A percentile compares a stretch with the other conserved stretches of the same genome.
phyloP scores from a whole-genome alignment of 2,329 filamentous ascomycete species.

The Colletotrichum agaves region DNA sequence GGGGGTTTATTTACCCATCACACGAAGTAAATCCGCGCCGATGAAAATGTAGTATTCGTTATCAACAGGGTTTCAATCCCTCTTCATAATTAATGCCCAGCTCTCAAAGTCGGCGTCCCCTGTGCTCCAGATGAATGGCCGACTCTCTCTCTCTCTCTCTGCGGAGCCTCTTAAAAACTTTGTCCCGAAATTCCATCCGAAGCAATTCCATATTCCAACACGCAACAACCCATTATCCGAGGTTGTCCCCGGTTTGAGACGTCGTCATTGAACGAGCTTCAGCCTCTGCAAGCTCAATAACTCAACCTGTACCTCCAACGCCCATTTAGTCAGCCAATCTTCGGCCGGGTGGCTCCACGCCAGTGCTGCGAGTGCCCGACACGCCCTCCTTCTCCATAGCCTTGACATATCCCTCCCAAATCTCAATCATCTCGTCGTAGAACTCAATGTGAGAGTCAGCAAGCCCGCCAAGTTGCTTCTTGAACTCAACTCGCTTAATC shows the following conservation, averaged over 20 bases:
- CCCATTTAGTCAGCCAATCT: conserved; percentile 24
- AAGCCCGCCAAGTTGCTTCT: conserved; percentile 82
- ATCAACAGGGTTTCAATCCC: conserved; percentile 5
- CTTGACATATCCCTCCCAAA: conserved; percentile 90
- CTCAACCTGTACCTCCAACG: not conserved
- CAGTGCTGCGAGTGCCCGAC: conserved; percentile 29
- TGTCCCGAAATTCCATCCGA: conserved; percentile 6
- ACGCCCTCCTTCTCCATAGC: conserved; percentile 81
- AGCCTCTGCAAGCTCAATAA: conserved; percentile 1
- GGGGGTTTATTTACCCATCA: too few species aligned
- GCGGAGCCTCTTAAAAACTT: conserved; percentile 1
- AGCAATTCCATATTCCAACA: conserved; percentile 17
- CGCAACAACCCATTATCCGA: conserved; percentile 7
- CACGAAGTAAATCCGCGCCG: too few species aligned
- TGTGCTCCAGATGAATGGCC: conserved; percentile 12
- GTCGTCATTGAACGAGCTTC: not conserved
- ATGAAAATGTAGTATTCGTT: not conserved
- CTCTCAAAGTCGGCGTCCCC: conserved; percentile 4
- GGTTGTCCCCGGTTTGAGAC: not conserved
- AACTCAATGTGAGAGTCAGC: conserved; percentile 89
- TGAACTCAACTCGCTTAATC: conserved; percentile 95
- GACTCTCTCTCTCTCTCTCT: not conserved
- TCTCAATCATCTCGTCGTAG: conserved; percentile 80
- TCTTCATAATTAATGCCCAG: conserved; percentile 22
- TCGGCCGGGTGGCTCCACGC: conserved; percentile 34